Percentiles rank a stretch among this genome's conserved stretches.
phyloP scores from a whole-genome alignment of 768 basidiomycete genomes.

The Aureoboletus auriporus region DNA sequence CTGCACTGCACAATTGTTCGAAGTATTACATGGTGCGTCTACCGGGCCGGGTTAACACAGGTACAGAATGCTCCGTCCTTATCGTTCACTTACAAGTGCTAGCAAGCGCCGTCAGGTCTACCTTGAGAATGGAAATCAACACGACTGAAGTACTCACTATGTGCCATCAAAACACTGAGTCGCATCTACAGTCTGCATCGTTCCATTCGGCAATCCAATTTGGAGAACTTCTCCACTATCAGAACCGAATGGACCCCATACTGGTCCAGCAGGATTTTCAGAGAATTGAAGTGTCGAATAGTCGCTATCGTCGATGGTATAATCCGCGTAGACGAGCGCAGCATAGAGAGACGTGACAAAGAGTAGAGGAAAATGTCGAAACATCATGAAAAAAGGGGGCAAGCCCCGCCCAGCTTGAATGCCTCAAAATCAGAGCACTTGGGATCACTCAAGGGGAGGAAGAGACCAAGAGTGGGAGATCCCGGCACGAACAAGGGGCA shows the following conservation, averaged over 20 bases:
- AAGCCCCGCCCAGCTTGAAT: not conserved
- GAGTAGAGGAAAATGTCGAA: not conserved
- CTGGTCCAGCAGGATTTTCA: conserved; percentile 24
- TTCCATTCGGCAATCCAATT: conserved; percentile 24
- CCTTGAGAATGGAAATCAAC: conserved; percentile 3
- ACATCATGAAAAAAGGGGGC: conserved; percentile 7
- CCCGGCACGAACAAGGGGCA: too few species aligned
- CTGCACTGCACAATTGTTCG: conserved; percentile 22
- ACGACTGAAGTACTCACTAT: conserved; percentile 16
- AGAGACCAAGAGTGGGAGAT: not conserved
- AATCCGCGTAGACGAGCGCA: conserved; percentile 17
- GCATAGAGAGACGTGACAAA: conserved; percentile 1
- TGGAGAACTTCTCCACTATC: conserved; percentile 16
- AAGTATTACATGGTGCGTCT: conserved; percentile 23
- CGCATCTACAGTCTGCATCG: conserved; percentile 19
- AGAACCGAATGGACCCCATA: conserved; percentile 25
- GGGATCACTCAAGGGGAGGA: conserved; percentile 6
- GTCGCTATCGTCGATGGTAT: conserved; percentile 26
- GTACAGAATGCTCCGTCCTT: not conserved
- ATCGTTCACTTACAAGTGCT: conserved; percentile 22
- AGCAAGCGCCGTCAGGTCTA: not conserved
- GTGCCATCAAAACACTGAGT: conserved; percentile 23
- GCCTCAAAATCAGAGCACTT: not conserved
- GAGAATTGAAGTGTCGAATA: conserved; percentile 23
- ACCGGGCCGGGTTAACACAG: not conserved